phyloP scores from a whole-genome alignment of 441 rosid species.

The Theobroma grandiflorum region DNA sequence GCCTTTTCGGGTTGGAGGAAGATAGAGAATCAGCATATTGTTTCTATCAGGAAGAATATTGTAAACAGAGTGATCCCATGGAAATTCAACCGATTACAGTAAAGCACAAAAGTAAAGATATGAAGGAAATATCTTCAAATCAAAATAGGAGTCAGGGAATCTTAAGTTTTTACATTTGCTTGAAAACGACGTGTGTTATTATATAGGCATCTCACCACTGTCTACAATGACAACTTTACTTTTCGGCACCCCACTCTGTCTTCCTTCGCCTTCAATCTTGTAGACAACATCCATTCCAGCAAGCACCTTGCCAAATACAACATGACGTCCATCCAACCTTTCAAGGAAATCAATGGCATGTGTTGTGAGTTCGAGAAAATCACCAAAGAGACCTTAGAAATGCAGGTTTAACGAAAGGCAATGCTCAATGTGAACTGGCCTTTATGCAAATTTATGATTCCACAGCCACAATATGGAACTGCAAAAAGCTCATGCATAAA shows the following conservation, averaged over 20 bases:
- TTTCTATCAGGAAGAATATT: neutral
- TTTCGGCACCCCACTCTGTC: constrained; percentile 58
- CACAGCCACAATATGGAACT: neutral
- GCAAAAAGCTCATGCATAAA: neutral
- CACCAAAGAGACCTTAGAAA: neutral
- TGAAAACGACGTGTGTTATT: neutral
- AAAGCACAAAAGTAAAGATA: neutral
- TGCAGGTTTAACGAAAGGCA: neutral
- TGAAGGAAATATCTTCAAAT: neutral
- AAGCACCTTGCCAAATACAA: constrained; percentile 70
- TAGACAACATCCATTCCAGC: constrained; percentile 67
- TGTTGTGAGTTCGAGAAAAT: neutral
- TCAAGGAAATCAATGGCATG: constrained; percentile 1
- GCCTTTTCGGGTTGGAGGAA: neutral
- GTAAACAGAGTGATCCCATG: neutral
- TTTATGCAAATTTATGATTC: neutral
- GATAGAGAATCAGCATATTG: neutral
- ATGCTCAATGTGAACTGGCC: neutral
- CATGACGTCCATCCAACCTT: constrained; percentile 80
- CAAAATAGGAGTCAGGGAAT: neutral
- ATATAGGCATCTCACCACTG: constrained; percentile 59
- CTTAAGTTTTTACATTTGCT: neutral
- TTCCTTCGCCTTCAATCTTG: constrained; percentile 70
- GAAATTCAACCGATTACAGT: too few species aligned
- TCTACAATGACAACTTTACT: constrained; percentile 50